A percentile compares a stretch with the other conserved stretches of the same genome.
Conservation (phyloP, 805 yeast species). For the Naumovozyma baii region DNA sequence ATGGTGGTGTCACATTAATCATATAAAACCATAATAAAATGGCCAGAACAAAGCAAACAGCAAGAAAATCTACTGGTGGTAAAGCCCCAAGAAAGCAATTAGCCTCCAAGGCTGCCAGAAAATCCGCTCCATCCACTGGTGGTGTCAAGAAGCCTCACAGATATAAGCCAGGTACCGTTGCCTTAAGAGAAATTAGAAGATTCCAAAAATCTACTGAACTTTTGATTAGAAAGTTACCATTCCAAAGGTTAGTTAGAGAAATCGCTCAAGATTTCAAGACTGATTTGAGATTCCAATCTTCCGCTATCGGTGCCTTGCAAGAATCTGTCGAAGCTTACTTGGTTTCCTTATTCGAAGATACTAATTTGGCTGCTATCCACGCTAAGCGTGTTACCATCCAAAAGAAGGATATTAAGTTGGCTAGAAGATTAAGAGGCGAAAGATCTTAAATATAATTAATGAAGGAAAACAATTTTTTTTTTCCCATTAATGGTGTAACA, state of each 20-base stretch:
- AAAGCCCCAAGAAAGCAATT: conserved; percentile 91
- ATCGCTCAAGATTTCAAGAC: conserved; percentile 89
- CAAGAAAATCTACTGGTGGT: conserved; percentile 93
- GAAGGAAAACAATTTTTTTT: neutral
- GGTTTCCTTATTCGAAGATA: conserved; percentile 92
- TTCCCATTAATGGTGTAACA: neutral
- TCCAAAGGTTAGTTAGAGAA: conserved; percentile 94
- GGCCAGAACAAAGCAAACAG: conserved; percentile 93
- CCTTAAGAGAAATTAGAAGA: conserved; percentile 92
- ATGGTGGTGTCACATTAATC: neutral
- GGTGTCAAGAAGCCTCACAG: conserved; percentile 93
- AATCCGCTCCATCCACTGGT: conserved; percentile 83
- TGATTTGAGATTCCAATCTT: conserved; percentile 90
- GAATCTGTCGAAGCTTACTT: conserved; percentile 98
- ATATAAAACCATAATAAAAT: conserved; percentile 30
- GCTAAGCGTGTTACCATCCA: conserved; percentile 98
- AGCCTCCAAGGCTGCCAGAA: conserved; percentile 89
- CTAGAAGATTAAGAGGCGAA: conserved; percentile 96
- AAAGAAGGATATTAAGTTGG: conserved; percentile 95
- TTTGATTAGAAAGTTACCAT: conserved; percentile 89
- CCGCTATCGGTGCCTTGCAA: conserved; percentile 95
- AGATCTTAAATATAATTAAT: conserved; percentile 46
- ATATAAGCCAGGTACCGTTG: conserved; percentile 95
- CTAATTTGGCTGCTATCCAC: conserved; percentile 96
- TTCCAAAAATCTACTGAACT: conserved; percentile 94